phyloP scores from a whole-genome alignment of 2,329 filamentous ascomycete genomes.

The Apiospora saccharicola region DNA sequence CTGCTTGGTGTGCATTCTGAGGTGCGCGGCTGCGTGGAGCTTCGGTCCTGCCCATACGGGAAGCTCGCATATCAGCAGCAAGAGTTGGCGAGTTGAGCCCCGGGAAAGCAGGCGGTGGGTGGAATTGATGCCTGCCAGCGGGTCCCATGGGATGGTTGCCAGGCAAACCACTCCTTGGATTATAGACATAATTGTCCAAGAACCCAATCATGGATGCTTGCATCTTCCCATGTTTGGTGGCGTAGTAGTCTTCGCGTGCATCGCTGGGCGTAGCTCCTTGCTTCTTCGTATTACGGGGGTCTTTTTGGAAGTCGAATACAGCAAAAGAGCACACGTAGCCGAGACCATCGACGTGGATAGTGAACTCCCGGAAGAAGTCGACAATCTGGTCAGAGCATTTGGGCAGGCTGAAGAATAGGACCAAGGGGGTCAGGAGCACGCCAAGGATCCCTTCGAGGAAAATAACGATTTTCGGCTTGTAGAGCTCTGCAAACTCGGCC shows the following conservation, averaged over 20 bases:
- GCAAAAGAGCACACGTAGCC: slow-evolving; percentile 98
- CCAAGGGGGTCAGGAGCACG: slow-evolving; percentile 89
- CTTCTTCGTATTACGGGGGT: slow-evolving; percentile 56
- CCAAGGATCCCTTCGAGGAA: slow-evolving; percentile 92
- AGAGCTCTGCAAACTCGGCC: slow-evolving; percentile 86
- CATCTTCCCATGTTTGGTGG: slow-evolving; percentile 97
- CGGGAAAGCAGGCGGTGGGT: slow-evolving; percentile 79
- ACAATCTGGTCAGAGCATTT: slow-evolving; percentile 91
- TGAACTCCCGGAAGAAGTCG: slow-evolving; percentile 98
- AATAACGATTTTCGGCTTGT: slow-evolving; percentile 90
- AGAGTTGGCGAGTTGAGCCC: slow-evolving; percentile 70
- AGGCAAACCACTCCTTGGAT: slow-evolving; percentile 72
- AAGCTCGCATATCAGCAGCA: slow-evolving; percentile 62
- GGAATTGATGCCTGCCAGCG: slow-evolving; percentile 66
- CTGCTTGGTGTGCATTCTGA: slow-evolving; percentile 43
- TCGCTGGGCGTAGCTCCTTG: slow-evolving; percentile 57
- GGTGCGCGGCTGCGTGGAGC: slow-evolving; percentile 49
- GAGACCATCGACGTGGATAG: slow-evolving; percentile 93
- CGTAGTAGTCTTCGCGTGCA: slow-evolving; percentile 89
- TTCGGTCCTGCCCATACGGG: slow-evolving; percentile 56
- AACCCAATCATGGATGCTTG: slow-evolving; percentile 97
- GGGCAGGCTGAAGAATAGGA: slow-evolving; percentile 86
- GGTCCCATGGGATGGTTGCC: slow-evolving; percentile 62
- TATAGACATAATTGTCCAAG: slow-evolving; percentile 86
- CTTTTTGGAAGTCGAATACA: slow-evolving; percentile 95